Evolutionary conservation across 202 grass and related monocot genomes (phyloP).

Genomic region (Setaria viridis): DNA sequence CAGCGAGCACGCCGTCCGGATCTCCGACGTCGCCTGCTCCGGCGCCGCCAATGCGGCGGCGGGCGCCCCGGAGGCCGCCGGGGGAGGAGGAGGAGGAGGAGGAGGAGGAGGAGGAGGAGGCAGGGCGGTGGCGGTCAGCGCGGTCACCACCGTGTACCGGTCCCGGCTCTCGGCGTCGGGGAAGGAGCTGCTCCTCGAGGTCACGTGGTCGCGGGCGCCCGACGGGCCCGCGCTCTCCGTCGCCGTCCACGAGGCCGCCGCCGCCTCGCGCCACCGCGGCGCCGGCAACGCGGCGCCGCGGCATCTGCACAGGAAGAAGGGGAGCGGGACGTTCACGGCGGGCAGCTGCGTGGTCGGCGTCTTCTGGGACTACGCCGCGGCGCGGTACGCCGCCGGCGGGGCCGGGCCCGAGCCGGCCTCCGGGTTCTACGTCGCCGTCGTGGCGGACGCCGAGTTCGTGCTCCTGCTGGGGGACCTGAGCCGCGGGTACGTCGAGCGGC

Average conservation of each 20-base stretch:
- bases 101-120: neutral
- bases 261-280: neutral
- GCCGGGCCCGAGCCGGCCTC: constrained; percentile 62
- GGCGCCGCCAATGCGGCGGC: constrained; percentile 52
- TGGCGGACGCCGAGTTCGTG: constrained; percentile 74
- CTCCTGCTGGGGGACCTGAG: constrained; percentile 74
- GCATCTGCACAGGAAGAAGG: constrained; percentile 67
- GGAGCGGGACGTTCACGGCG: constrained; percentile 65
- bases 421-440: constrained; percentile 70
- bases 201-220: constrained; percentile 65
- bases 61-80: neutral
- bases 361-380: constrained; percentile 70
- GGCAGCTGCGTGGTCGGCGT: constrained; percentile 65
- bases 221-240: constrained; percentile 58
- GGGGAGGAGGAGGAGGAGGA: neutral
- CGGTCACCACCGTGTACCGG: constrained; percentile 67
- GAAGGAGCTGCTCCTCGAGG: constrained; percentile 70
- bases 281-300: neutral
- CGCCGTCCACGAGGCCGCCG: constrained; percentile 53
- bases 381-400: constrained; percentile 42
- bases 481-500: constrained; percentile 45
- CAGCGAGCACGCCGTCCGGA: constrained; percentile 79
- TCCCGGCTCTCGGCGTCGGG: constrained; percentile 53
- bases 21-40: constrained; percentile 82
- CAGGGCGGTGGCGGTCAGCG: constrained; percentile 10